phyloP scores from a whole-genome alignment of 257 asterid genomes.

The Solanum sitiens region DNA sequence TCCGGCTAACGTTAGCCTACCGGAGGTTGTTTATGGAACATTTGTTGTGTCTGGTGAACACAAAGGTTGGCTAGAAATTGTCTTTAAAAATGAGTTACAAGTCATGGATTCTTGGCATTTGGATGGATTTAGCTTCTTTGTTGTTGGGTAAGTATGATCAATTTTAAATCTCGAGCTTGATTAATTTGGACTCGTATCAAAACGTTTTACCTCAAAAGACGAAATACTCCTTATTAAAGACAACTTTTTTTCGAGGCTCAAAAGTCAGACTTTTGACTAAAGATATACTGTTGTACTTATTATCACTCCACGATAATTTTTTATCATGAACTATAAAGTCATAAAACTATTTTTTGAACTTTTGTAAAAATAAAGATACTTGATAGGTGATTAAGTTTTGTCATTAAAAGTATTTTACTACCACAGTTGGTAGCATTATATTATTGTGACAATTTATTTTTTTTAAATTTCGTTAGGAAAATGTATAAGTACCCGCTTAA shows the following conservation, averaged over 20 bases:
- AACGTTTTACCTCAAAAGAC: not conserved
- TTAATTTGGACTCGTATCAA: not conserved
- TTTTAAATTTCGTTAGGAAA: too few species aligned
- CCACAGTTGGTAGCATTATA: not conserved
- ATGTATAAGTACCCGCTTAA: too few species aligned
- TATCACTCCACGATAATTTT: not conserved
- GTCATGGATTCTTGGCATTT: conserved; percentile 56
- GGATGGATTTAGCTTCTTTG: conserved; percentile 57
- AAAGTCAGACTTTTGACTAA: not conserved
- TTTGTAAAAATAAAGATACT: not conserved
- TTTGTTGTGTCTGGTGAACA: conserved; percentile 44
- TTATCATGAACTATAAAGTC: not conserved
- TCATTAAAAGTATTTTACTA: not conserved
- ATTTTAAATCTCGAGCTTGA: not conserved
- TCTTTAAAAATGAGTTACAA: conserved; percentile 26
- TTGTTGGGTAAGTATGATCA: conserved; percentile 44
- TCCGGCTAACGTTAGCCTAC: conserved; percentile 22
- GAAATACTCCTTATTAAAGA: not conserved
- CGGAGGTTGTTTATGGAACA: conserved; percentile 17
- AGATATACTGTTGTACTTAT: not conserved
- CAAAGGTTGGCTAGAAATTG: conserved; percentile 66
- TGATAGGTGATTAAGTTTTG: not conserved
- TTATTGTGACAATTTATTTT: not conserved
- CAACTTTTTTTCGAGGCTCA: not conserved
- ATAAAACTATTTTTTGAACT: not conserved